Conservation (phyloP, 805 yeast genomes). For the Candida loeiensis region DNA sequence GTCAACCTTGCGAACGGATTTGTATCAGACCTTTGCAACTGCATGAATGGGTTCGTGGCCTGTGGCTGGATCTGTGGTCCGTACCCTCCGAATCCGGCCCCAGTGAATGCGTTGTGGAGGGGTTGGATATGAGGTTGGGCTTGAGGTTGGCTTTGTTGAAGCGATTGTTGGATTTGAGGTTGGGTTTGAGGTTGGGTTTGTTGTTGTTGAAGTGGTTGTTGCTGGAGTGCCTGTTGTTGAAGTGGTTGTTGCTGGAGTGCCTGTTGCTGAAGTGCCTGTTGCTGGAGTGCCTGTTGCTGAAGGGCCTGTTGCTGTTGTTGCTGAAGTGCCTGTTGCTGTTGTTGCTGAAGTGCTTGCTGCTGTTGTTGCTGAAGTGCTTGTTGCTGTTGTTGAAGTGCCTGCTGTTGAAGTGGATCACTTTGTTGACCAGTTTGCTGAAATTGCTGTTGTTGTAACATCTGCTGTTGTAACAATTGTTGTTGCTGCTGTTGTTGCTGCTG, state of each 20-base stretch:
- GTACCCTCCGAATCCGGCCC: conserved; percentile 54
- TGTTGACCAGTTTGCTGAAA: conserved; percentile 17
- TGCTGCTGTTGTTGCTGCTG: conserved; percentile 12
- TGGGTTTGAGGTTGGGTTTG: conserved; percentile 7
- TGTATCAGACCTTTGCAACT: conserved; percentile 28
- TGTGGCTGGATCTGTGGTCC: conserved; percentile 19
- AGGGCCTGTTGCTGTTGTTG: conserved; percentile 17
- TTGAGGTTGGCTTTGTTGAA: conserved; percentile 10
- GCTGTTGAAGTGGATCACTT: conserved; percentile 29
- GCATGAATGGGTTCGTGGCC: not conserved
- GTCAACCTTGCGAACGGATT: conserved; percentile 33
- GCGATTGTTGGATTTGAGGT: conserved; percentile 12
- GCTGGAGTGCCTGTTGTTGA: conserved; percentile 14
- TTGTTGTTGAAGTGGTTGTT: conserved; percentile 11
- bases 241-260: conserved; percentile 26
- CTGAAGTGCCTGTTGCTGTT: conserved; percentile 24
- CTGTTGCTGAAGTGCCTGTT: conserved; percentile 16
- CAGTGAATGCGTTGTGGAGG: conserved; percentile 40
- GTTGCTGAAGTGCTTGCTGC: conserved; percentile 14
- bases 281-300: conserved; percentile 11
- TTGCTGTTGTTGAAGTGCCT: conserved; percentile 14
- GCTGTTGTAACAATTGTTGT: conserved; percentile 18
- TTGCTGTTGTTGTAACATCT: conserved; percentile 17
- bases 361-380: conserved; percentile 15
- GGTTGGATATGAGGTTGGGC: conserved; percentile 18